Conservation (phyloP, 768 basidiomycete species). For the Kwoniella pini region DNA sequence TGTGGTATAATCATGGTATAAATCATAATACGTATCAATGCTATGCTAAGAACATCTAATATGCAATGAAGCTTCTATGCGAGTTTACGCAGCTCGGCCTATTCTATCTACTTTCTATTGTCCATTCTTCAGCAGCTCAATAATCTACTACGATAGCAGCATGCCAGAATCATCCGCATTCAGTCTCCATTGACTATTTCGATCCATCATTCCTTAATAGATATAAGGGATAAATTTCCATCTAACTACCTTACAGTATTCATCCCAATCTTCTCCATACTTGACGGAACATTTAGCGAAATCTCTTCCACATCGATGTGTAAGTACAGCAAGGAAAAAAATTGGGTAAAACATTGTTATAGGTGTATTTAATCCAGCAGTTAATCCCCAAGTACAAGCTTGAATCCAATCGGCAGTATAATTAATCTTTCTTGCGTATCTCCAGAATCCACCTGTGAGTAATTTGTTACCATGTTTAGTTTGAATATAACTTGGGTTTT, state of each 20-base stretch:
- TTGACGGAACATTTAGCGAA: slow-evolving; percentile 90
- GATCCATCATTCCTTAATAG: slow-evolving; percentile 61
- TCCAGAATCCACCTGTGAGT: slow-evolving; percentile 92
- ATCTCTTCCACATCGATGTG: slow-evolving; percentile 88
- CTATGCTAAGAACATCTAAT: no score
- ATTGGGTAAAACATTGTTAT: slow-evolving; percentile 92
- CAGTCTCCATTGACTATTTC: background rate
- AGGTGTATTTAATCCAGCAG: slow-evolving; percentile 86
- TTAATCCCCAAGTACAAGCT: slow-evolving; percentile 88
- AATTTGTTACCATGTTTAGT: slow-evolving; percentile 94
- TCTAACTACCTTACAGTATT: slow-evolving; percentile 80
- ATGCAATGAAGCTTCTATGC: no score
- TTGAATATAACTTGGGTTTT: slow-evolving; percentile 88
- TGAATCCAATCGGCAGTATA: slow-evolving; percentile 91
- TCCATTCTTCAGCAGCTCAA: no score
- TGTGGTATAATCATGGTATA: no score
- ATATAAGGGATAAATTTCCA: slow-evolving; percentile 87
- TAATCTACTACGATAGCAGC: no score
- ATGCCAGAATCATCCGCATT: no score
- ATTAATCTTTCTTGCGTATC: slow-evolving; percentile 92
- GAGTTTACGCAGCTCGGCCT: no score
- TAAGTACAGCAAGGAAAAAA: slow-evolving; percentile 89
- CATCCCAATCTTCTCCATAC: slow-evolving; percentile 94
- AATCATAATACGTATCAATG: no score
- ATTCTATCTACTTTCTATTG: no score